Conservation (phyloP, 2,329 filamentous ascomycete species). For the Trichoderma hamatum region DNA sequence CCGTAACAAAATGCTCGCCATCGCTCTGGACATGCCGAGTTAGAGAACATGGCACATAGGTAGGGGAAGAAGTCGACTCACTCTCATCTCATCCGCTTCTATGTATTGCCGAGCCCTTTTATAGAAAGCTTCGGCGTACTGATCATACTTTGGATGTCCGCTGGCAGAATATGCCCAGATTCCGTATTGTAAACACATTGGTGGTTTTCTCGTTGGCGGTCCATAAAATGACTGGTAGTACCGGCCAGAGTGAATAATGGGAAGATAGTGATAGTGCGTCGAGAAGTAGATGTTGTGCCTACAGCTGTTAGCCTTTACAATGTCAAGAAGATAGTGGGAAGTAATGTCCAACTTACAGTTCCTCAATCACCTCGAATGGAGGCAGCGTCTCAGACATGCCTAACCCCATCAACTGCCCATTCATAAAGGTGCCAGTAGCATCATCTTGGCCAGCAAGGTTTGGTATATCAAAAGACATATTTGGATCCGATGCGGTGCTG, state of each 20-base stretch:
- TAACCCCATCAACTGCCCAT: slow-evolving; percentile 65
- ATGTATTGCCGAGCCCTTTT: slow-evolving; percentile 79
- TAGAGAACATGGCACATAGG: not conserved
- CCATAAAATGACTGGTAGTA: slow-evolving; percentile 75
- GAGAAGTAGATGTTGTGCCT: slow-evolving; percentile 77
- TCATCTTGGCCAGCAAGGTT: slow-evolving; percentile 26
- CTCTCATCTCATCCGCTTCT: slow-evolving; percentile 82
- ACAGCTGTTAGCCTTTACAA: slow-evolving; percentile 24
- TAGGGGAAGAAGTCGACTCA: slow-evolving; percentile 33
- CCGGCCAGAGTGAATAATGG: slow-evolving; percentile 76
- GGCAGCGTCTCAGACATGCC: slow-evolving; percentile 83
- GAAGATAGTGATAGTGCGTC: slow-evolving; percentile 70
- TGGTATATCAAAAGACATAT: slow-evolving; percentile 29
- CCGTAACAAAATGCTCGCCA: slow-evolving; percentile 77
- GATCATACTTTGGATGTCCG: slow-evolving; percentile 70
- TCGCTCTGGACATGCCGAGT: slow-evolving; percentile 52
- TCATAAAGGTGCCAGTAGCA: slow-evolving; percentile 25
- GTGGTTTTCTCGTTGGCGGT: slow-evolving; percentile 74
- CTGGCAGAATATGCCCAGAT: slow-evolving; percentile 83
- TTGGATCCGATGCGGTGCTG: slow-evolving; percentile 26
- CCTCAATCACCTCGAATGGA: slow-evolving; percentile 76
- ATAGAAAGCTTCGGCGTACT: slow-evolving; percentile 79
- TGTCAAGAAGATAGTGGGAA: not conserved
- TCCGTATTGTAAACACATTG: slow-evolving; percentile 80
- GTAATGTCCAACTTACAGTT: slow-evolving; percentile 61